Evolutionary conservation across 1,284 basidiomycete genomes (phyloP).

Genomic region (Leccinum fallax): DNA sequence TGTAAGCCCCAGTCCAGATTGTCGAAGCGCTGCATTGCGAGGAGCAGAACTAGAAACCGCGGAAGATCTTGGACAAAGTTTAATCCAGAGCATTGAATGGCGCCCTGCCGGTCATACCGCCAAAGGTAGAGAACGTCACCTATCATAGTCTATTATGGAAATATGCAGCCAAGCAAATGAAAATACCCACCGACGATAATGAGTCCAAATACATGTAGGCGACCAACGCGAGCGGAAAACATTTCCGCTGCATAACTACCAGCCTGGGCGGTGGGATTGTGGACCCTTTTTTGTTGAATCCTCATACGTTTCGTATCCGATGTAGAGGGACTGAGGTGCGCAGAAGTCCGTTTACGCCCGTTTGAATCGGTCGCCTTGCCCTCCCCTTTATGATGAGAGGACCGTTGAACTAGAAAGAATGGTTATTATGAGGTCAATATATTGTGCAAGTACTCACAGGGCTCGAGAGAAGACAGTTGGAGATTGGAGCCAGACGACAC

Average conservation of each 20-base stretch:
- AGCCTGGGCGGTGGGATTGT: not conserved
- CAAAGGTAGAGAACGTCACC: conserved; percentile 4
- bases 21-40: conserved; percentile 34
- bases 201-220: not conserved
- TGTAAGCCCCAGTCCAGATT: conserved; percentile 10
- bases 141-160: not conserved
- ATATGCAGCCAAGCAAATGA: not conserved
- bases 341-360: not conserved
- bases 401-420: too few relatives aligned
- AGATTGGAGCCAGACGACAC: too few relatives aligned
- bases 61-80: conserved; percentile 33
- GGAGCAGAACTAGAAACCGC: conserved; percentile 34
- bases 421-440: too few relatives aligned
- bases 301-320: not conserved
- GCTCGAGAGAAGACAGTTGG: too few relatives aligned
- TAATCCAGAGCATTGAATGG: conserved; percentile 3
- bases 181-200: not conserved
- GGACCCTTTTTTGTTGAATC: too few relatives aligned
- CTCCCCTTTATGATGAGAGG: too few relatives aligned
- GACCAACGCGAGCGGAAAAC: not conserved
- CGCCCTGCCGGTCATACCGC: conserved; percentile 4
- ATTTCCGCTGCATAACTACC: not conserved
- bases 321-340: not conserved
- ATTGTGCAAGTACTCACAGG: too few relatives aligned
- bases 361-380: not conserved